phyloP scores from a whole-genome alignment of 768 basidiomycete species.

The Russula lepida region DNA sequence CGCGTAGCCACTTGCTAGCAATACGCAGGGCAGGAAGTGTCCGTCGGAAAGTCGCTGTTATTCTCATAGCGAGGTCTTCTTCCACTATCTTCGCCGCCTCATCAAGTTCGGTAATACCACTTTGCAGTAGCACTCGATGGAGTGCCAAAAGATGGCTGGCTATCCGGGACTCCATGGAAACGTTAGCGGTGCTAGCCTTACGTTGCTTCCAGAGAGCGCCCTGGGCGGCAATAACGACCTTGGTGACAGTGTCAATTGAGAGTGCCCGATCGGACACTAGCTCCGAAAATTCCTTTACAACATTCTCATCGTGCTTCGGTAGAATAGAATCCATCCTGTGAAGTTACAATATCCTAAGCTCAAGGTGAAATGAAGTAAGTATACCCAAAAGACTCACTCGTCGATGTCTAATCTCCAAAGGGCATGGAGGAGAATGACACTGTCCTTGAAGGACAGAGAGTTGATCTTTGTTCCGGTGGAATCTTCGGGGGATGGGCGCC shows the following conservation, averaged over 20 bases:
- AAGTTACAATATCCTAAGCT: conserved; percentile 16
- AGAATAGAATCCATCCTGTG: conserved; percentile 42
- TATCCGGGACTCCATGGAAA: conserved; percentile 52
- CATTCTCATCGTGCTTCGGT: conserved; percentile 38
- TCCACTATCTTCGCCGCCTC: conserved; percentile 47
- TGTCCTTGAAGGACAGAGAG: conserved; percentile 54
- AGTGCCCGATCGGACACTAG: conserved; percentile 64
- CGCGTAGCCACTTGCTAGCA: conserved; percentile 80
- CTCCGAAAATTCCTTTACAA: conserved; percentile 47
- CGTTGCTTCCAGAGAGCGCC: conserved; percentile 81
- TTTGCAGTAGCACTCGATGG: conserved; percentile 52
- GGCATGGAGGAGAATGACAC: conserved; percentile 68
- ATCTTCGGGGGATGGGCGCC: conserved; percentile 28
- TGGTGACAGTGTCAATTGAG: conserved; percentile 67
- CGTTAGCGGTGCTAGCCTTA: conserved; percentile 47
- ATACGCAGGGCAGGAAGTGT: conserved; percentile 82
- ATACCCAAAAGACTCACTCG: conserved; percentile 39
- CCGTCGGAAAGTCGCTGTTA: conserved; percentile 79
- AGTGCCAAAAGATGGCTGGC: conserved; percentile 60
- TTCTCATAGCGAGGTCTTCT: conserved; percentile 64
- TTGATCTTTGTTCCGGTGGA: conserved; percentile 47
- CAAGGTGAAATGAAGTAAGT: conserved; percentile 12
- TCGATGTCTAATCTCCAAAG: conserved; percentile 50
- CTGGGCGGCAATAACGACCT: conserved; percentile 63
- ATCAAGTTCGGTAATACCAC: conserved; percentile 55